Conservation (phyloP, 1,139 yeast species). For the Eremothecium gossypii region DNA sequence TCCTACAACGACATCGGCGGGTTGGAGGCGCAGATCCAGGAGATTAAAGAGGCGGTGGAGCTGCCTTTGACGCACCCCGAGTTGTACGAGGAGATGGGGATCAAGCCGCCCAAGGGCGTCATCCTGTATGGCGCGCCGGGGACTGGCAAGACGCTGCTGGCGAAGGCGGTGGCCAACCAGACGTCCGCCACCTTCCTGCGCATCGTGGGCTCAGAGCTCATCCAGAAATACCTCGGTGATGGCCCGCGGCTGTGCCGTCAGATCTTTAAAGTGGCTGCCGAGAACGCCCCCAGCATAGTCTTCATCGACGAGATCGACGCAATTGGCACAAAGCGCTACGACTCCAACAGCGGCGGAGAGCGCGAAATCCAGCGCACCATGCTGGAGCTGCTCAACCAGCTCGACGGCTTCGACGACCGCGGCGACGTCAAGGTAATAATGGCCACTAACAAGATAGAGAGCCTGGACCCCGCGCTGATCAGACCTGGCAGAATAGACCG, state of each 20-base stretch:
- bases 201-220: conserved; percentile 93
- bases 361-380: conserved; percentile 97
- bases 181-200: conserved; percentile 94
- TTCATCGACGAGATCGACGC: conserved; percentile 99
- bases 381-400: conserved; percentile 92
- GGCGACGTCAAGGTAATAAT: conserved; percentile 97
- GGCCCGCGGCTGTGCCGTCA: conserved; percentile 95
- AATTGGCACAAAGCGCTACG: conserved; percentile 95
- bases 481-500: conserved; percentile 99
- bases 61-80: conserved; percentile 97
- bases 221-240: conserved; percentile 95
- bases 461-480: conserved; percentile 92
- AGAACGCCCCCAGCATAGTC: conserved; percentile 94
- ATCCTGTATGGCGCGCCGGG: conserved; percentile 98
- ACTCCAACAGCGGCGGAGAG: conserved; percentile 94
- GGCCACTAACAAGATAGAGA: conserved; percentile 97
- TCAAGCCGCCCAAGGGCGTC: conserved; percentile 98
- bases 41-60: conserved; percentile 96
- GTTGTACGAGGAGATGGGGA: conserved; percentile 97
- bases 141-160: conserved; percentile 93
- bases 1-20: conserved; percentile 98
- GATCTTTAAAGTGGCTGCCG: conserved; percentile 93
- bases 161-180: conserved; percentile 97
- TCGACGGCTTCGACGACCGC: conserved; percentile 97
- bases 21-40: conserved; percentile 90